A percentile compares a stretch with the other conserved stretches of the same genome.
phyloP scores from a whole-genome alignment of 768 basidiomycete genomes.

The Sarcomyxa edulis region DNA sequence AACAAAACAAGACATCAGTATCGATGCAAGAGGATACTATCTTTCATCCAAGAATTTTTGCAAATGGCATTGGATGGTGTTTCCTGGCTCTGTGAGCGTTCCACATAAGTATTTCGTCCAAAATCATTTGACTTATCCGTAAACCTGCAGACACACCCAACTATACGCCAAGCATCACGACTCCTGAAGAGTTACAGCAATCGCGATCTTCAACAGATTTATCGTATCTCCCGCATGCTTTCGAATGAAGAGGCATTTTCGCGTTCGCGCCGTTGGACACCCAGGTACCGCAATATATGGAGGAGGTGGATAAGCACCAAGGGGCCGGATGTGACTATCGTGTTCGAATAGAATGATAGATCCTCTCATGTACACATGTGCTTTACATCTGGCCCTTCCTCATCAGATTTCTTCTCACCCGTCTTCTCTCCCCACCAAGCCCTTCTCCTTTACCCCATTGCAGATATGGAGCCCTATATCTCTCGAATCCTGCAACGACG shows the following conservation, averaged over 20 bases:
- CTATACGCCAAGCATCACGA: constrained; percentile 22
- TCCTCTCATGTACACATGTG: background rate
- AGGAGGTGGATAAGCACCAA: constrained; percentile 29
- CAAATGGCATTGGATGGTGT: constrained; percentile 46
- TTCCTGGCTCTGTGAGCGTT: constrained; percentile 31
- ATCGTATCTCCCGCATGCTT: constrained; percentile 33
- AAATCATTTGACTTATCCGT: background rate
- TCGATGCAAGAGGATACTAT: constrained; percentile 16
- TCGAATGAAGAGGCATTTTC: constrained; percentile 30
- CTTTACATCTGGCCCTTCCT: constrained; percentile 65
- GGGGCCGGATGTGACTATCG: constrained; percentile 5
- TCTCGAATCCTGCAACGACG: constrained; percentile 43
- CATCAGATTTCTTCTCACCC: constrained; percentile 85
- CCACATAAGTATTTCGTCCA: background rate
- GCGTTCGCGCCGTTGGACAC: constrained; percentile 11
- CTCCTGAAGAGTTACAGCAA: constrained; percentile 29
- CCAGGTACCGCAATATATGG: constrained; percentile 32
- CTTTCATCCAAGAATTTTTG: constrained; percentile 30
- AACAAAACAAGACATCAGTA: constrained; percentile 9
- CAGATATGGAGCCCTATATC: constrained; percentile 65
- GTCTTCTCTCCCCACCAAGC: constrained; percentile 64
- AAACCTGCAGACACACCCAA: constrained; percentile 28
- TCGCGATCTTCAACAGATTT: constrained; percentile 33
- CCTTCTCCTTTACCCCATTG: constrained; percentile 72
- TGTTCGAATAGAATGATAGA: background rate